phyloP scores from a whole-genome alignment of 768 basidiomycete genomes.

The Omphalotus guepiniiformis region DNA sequence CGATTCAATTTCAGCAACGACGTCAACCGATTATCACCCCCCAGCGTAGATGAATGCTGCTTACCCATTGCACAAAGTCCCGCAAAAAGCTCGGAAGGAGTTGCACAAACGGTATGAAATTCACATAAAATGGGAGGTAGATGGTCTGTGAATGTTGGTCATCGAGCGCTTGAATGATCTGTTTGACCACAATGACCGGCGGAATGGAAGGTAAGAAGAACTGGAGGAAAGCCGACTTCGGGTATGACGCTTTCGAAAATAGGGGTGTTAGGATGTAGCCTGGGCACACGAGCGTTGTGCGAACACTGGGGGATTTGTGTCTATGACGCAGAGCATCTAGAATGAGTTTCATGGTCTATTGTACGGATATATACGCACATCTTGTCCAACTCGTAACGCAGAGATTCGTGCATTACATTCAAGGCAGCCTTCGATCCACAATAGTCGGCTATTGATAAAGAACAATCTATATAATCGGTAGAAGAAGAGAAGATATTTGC shows the following conservation, averaged over 20 bases:
- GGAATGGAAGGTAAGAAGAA: slow-evolving; percentile 78
- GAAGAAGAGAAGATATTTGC: slow-evolving; percentile 20
- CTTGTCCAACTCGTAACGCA: slow-evolving; percentile 86
- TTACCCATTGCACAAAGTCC: slow-evolving; percentile 76
- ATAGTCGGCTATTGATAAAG: slow-evolving; percentile 68
- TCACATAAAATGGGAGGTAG: slow-evolving; percentile 66
- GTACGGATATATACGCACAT: slow-evolving; percentile 36
- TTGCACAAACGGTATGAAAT: slow-evolving; percentile 52
- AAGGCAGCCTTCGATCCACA: slow-evolving; percentile 91
- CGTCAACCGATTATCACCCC: too few relatives aligned
- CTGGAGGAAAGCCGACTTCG: slow-evolving; percentile 45
- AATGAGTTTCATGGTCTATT: neutral
- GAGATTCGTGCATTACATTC: slow-evolving; percentile 72
- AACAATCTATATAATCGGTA: slow-evolving; percentile 1
- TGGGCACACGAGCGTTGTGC: slow-evolving; percentile 84
- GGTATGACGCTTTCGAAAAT: slow-evolving; percentile 58
- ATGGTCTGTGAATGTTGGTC: slow-evolving; percentile 71
- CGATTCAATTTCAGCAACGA: slow-evolving; percentile 3
- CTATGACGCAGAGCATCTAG: slow-evolving; percentile 29
- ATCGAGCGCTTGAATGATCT: slow-evolving; percentile 78
- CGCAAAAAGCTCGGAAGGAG: slow-evolving; percentile 68
- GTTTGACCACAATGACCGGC: slow-evolving; percentile 74
- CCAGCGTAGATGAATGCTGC: slow-evolving; percentile 11
- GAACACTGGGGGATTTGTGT: slow-evolving; percentile 71
- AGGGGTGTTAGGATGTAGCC: slow-evolving; percentile 77